Evolutionary conservation across 2,329 filamentous ascomycete species (phyloP), one percentile per base, ranked within the genome.

Genomic region (Beauveria varroae): DNA sequence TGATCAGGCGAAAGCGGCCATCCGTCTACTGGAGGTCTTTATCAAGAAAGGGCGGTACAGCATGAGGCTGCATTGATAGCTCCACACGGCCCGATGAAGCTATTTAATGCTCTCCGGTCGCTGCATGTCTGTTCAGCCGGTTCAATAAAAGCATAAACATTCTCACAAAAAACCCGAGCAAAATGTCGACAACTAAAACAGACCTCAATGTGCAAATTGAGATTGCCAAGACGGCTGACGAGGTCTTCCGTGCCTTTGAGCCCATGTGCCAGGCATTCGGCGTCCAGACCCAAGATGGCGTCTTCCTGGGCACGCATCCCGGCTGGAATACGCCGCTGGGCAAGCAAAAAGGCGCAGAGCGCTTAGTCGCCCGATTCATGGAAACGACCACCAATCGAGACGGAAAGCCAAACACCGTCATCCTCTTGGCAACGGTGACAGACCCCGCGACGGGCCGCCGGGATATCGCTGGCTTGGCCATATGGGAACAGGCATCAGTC

Each of bases 301-400:
- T 85, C 57, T 86, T 80, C 79, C 74, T 72, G 1, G 70, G 72
- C 63, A 74, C 80, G 71, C 82, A 82, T 62, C 82, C 82, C 0
- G 78, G 74, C 20, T 86, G 82, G 82, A 76, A 84, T 41, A 82
- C 78, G 0, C 71, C 77, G 5, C 70, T 74, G 16, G 82, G 82
- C 12, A 72, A 68, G 28, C 66, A 66, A 0, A 66, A 66, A 1
- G 75, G 73, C 28, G 73, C 73, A 2, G 68, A 68, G 10, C 74
- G 74, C 16, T 65, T 83, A 63, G 68, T 71, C 3, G 64, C 75
- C 41, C 75, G 78, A 26, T 85, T 77, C 75, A 60, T 63, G 1
- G 61, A 49, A 1, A 72, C 71, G 5, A 75, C 74, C 2, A 70
- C 62, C 10, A 77, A 82, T 68, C 71, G 69, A 9, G 64, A 74